Evolutionary conservation across 1,139 yeast species (phyloP).

Genomic region (Pichia sp.): DNA sequence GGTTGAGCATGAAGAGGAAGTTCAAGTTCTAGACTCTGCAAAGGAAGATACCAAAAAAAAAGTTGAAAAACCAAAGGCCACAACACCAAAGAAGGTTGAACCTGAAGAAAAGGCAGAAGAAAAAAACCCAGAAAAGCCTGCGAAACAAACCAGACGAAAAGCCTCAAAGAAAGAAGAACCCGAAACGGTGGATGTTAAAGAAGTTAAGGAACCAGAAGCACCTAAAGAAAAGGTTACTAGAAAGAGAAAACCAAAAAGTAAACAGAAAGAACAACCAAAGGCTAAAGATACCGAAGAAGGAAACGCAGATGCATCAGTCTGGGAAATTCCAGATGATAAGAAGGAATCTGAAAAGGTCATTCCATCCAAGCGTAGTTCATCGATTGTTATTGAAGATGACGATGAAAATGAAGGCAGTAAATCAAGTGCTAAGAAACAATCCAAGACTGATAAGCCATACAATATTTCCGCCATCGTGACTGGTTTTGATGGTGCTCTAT

Average conservation of each 20-base stretch:
- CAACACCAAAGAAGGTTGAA: no score
- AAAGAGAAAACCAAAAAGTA: no score
- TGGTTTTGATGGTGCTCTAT: constrained; percentile 54
- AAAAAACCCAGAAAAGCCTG: no score
- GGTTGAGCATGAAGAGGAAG: no score
- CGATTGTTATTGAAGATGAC: not conserved
- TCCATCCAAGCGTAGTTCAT: constrained; percentile 10
- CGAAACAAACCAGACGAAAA: no score
- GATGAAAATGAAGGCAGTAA: constrained; percentile 10
- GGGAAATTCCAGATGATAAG: constrained; percentile 11
- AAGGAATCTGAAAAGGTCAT: constrained; percentile 7
- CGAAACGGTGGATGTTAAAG: no score
- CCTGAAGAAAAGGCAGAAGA: not conserved
- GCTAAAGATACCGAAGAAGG: not conserved
- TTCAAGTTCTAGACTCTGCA: no score
- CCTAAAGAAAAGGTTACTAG: no score
- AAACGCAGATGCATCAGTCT: constrained; percentile 5
- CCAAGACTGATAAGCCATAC: constrained; percentile 29
- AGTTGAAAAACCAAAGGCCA: no score
- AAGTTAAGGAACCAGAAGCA: no score
- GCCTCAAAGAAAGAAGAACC: no score
- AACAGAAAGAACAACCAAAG: not conserved
- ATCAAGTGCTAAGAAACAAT: constrained; percentile 1
- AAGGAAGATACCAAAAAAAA: no score
- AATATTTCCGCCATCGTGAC: constrained; percentile 54